Percentiles rank a stretch among this genome's conserved stretches.
Conservation (phyloP, 176 grass and related monocot species). For the Oryza glaberrima region DNA sequence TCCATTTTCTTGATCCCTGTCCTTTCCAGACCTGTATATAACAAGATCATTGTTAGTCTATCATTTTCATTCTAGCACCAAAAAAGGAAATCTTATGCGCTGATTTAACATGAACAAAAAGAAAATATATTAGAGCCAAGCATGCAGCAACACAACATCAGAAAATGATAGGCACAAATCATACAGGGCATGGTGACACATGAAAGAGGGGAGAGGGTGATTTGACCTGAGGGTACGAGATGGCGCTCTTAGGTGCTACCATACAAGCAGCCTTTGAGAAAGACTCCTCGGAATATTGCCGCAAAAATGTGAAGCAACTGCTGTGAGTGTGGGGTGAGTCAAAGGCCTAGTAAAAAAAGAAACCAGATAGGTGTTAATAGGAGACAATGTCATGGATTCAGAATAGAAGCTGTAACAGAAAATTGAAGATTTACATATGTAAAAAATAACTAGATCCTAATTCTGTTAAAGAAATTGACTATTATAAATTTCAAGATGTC, state of each 20-base stretch:
- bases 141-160: constrained; percentile 16
- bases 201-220: constrained; percentile 29
- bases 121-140: background rate
- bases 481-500: constrained; percentile 14
- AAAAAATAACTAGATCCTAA: background rate
- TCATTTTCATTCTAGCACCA: constrained; percentile 22
- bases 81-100: background rate
- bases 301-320: constrained; percentile 73
- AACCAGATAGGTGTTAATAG: constrained; percentile 20
- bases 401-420: background rate
- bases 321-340: constrained; percentile 88
- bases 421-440: constrained; percentile 19
- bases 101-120: constrained; percentile 23
- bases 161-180: background rate
- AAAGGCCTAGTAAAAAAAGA: constrained; percentile 65
- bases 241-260: constrained; percentile 79
- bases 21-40: constrained; percentile 90
- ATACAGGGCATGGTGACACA: background rate
- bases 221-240: constrained; percentile 90
- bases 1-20: constrained; percentile 94
- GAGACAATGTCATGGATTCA: background rate
- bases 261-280: constrained; percentile 83
- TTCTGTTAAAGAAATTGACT: background rate
- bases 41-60: constrained; percentile 32
- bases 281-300: constrained; percentile 78